Evolutionary conservation across 2,329 filamentous ascomycete species (phyloP).

Genomic region (Sporothrix pseudoabietina): DNA sequence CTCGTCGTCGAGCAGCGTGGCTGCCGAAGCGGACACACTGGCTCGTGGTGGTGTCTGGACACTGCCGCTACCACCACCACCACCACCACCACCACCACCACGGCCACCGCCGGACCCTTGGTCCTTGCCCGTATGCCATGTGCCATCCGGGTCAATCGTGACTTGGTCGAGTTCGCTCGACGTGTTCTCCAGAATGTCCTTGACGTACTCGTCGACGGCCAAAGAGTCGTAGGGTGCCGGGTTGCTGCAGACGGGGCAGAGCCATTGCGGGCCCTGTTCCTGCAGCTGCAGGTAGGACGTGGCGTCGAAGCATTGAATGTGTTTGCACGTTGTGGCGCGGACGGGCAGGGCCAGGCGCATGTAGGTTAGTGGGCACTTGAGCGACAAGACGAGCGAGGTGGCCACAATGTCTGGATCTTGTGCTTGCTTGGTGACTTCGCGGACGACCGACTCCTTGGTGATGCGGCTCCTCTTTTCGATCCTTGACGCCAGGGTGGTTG

Average conservation of each 20-base stretch:
- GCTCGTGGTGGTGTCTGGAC: background rate
- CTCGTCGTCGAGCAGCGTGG: conserved; percentile 25
- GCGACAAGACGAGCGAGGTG: conserved; percentile 82
- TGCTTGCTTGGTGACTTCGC: conserved; percentile 79
- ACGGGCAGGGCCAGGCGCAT: conserved; percentile 79
- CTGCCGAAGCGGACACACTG: background rate
- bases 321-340: conserved; percentile 75
- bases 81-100: conserved; percentile 14
- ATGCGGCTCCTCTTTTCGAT: conserved; percentile 72
- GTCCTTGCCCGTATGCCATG: conserved; percentile 58
- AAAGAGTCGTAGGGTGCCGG: conserved; percentile 76
- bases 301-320: conserved; percentile 94
- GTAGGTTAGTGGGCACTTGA: conserved; percentile 91
- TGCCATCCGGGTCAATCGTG: conserved; percentile 82
- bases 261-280: conserved; percentile 94
- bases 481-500: conserved; percentile 68
- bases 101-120: conserved; percentile 24
- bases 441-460: conserved; percentile 76
- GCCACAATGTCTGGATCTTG: conserved; percentile 87
- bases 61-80: background rate
- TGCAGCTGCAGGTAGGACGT: conserved; percentile 90
- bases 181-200: conserved; percentile 79
- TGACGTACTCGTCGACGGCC: conserved; percentile 89
- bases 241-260: conserved; percentile 93
- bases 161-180: conserved; percentile 75